Evolutionary conservation across 306 rosid species (phyloP).

Genomic region (Vigna nakashimae): DNA sequence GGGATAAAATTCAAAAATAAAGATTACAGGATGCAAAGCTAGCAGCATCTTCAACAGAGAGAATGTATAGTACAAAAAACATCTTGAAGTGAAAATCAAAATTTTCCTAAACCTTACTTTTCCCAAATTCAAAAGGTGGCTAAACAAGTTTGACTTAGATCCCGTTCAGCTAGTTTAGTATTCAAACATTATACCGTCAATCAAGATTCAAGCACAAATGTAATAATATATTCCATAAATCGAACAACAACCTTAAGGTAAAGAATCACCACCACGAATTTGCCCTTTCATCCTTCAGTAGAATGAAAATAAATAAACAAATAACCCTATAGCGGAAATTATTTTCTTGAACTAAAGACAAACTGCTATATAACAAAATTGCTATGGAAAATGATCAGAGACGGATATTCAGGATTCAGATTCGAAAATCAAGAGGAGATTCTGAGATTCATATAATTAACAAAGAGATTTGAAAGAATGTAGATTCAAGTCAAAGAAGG

Average conservation of each 20-base stretch:
- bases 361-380: neutral
- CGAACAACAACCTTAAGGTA: neutral
- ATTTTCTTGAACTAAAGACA: neutral
- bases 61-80: neutral
- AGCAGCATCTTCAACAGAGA: neutral
- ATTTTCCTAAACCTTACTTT: neutral
- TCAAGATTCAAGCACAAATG: neutral
- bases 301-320: neutral
- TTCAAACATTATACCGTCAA: neutral
- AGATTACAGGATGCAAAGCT: neutral
- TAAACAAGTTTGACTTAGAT: conserved; percentile 7
- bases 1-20: neutral
- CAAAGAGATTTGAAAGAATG: neutral
- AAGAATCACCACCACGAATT: neutral
- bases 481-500: neutral
- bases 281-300: conserved; percentile 5
- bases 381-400: neutral
- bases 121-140: neutral
- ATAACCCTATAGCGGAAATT: neutral
- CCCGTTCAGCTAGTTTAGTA: neutral
- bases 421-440: neutral
- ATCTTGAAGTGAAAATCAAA: neutral
- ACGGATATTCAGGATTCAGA: neutral
- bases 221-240: neutral
- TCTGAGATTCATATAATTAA: neutral